Evolutionary conservation across 2,329 filamentous ascomycete species (phyloP).

Genomic region (Zymoseptoria ardabiliae): DNA sequence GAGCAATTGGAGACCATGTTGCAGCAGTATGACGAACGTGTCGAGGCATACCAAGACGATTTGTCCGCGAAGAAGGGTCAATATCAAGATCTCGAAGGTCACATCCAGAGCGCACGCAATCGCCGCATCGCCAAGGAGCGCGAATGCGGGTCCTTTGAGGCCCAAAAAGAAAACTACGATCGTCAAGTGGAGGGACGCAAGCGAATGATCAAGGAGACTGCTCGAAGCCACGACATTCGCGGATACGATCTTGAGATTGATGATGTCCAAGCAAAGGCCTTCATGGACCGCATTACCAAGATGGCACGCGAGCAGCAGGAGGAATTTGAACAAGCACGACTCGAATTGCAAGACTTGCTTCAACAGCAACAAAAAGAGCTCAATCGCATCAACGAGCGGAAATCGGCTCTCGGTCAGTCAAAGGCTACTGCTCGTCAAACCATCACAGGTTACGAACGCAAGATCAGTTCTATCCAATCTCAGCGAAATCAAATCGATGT

Average conservation of each 20-base stretch:
- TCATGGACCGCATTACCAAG: slow-evolving; percentile 70
- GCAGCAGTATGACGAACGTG: slow-evolving; percentile 68
- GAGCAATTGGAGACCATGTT: slow-evolving; percentile 64
- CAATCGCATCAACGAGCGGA: slow-evolving; percentile 65
- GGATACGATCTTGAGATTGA: slow-evolving; percentile 76
- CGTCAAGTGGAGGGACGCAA: slow-evolving; percentile 66
- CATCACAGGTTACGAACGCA: slow-evolving; percentile 66
- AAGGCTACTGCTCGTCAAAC: slow-evolving; percentile 67
- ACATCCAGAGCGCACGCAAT: slow-evolving; percentile 41
- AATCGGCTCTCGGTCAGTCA: slow-evolving; percentile 63
- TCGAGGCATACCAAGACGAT: slow-evolving; percentile 57
- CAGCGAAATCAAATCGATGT: slow-evolving; percentile 66
- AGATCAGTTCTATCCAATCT: slow-evolving; percentile 57
- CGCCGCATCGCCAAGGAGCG: slow-evolving; percentile 41
- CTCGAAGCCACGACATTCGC: slow-evolving; percentile 68
- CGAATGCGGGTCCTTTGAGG: slow-evolving; percentile 71
- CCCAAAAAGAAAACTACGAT: slow-evolving; percentile 81
- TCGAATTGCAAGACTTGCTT: slow-evolving; percentile 66
- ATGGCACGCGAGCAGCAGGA: slow-evolving; percentile 70
- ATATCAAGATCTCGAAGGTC: slow-evolving; percentile 56
- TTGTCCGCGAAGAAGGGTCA: slow-evolving; percentile 52
- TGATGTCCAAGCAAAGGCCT: slow-evolving; percentile 64
- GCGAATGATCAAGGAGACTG: slow-evolving; percentile 69
- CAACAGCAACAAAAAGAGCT: slow-evolving; percentile 65
- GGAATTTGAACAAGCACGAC: slow-evolving; percentile 65